Evolutionary conservation across 2,329 filamentous ascomycete genomes (phyloP).

Genomic region (Didymosphaeria variabile): DNA sequence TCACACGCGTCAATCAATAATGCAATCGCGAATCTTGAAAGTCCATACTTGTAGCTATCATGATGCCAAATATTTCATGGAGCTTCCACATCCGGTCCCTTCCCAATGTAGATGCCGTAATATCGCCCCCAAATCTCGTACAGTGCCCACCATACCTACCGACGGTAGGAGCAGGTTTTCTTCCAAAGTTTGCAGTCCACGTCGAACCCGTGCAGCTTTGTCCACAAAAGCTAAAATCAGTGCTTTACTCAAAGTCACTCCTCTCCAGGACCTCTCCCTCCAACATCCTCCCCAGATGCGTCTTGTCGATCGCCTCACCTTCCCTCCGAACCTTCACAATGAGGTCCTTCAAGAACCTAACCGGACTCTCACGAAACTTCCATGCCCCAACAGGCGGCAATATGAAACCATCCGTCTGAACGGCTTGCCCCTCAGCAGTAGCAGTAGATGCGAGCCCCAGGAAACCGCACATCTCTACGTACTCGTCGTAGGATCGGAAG

Average conservation of each 20-base stretch:
- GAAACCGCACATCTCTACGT: conserved; percentile 60
- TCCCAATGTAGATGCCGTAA: neutral
- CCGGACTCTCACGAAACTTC: conserved; percentile 51
- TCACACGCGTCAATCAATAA: neutral
- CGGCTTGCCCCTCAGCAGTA: conserved; percentile 30
- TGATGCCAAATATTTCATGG: neutral
- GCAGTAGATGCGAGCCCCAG: conserved; percentile 58
- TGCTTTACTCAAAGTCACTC: conserved; percentile 40
- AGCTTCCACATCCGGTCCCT: neutral
- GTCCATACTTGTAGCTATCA: neutral
- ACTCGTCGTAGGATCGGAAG: conserved; percentile 63
- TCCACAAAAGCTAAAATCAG: too few species aligned
- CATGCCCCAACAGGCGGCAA: conserved; percentile 35
- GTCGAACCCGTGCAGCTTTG: too few species aligned
- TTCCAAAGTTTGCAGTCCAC: too few species aligned
- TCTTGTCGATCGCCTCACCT: conserved; percentile 53
- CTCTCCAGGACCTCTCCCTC: conserved; percentile 48
- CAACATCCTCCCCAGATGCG: conserved; percentile 56
- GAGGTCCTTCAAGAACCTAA: conserved; percentile 53
- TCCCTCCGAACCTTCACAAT: conserved; percentile 40
- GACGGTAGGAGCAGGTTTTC: too few species aligned
- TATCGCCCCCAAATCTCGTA: too few species aligned
- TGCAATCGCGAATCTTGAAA: neutral
- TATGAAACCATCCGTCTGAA: conserved; percentile 49
- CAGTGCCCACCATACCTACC: too few species aligned